These are phyloP conservation scores for Hanseniaspora mollemarum DNA, from an alignment of 805 yeast genomes.

Conservation along the genomic window DNA sequence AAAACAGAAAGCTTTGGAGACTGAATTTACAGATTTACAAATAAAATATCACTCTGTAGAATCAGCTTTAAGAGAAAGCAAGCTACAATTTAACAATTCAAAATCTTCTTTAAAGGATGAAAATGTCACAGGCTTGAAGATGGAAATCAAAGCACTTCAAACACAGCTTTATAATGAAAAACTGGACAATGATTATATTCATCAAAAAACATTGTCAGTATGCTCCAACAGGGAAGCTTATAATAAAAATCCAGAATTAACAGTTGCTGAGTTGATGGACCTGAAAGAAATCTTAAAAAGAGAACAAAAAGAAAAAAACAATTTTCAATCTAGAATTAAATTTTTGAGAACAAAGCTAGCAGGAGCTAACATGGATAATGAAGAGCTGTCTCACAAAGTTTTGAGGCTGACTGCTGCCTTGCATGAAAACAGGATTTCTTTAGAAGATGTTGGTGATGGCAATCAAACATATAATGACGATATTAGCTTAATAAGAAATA, in stretches of 20 bases:
- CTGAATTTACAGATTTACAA: constrained; percentile 30
- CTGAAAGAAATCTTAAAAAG: constrained; percentile 38
- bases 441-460: constrained; percentile 23
- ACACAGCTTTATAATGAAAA: constrained; percentile 28
- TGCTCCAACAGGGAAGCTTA: constrained; percentile 22
- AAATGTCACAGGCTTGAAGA: background rate
- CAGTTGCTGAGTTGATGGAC: constrained; percentile 45
- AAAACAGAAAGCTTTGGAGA: constrained; percentile 34
- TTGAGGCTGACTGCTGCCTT: constrained; percentile 30
- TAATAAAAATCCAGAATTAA: constrained; percentile 25
- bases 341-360: constrained; percentile 54
- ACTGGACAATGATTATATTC: constrained; percentile 25
- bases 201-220: constrained; percentile 28
- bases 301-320: constrained; percentile 34
- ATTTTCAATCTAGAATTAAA: constrained; percentile 46
- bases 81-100: too few species aligned
- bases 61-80: too few species aligned
- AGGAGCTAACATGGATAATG: constrained; percentile 50
- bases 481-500: constrained; percentile 15
- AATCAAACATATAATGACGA: constrained; percentile 23
- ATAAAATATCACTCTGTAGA: constrained; percentile 28
- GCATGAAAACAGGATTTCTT: constrained; percentile 22
- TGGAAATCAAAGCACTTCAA: constrained; percentile 32
- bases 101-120: too few species aligned
- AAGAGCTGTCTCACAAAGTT: constrained; percentile 36